Base-by-base conservation (phyloP, 139 green algal species). In the Micractinium sp. region DNA sequence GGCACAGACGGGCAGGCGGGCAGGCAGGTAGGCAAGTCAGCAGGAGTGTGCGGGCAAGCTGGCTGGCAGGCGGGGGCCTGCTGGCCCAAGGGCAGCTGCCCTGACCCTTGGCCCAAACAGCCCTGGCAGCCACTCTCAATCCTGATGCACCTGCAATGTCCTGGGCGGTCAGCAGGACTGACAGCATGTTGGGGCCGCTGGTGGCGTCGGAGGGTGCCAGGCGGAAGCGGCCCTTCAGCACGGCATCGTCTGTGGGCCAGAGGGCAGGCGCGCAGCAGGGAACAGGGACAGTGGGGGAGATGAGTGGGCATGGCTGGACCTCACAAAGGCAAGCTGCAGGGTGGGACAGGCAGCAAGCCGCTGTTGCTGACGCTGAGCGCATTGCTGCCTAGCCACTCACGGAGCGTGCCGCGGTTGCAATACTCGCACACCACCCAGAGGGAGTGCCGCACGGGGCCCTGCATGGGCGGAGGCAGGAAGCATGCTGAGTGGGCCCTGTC, bases 141-240 rank as follows among this genome's bases (percentile, higher is more conserved):
- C 23, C 31, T 35, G 47, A 80, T 33, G 19, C 77, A 82, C 77
- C 77, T 0, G 77, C 77, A 66, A 82, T 82, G 25, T 82, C 77
- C 77, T 82, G 77, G 12, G 77, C 77, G 0, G 77, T 82, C 39
- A 82, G 39, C 77, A 82, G 77, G 77, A 82, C 41, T 23, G 22
- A n/a, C 7, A 82, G 39, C 39, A 82, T 63, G 77, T 66, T 82
- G 39, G 77, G 77, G 2, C 25, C 39, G 39, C 39, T 81, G 75
- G 9, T 27, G 18, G 36, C 31, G 67, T 75, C 25, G 39, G 39
- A n/a, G 12, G 39, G 39, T 23, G 39, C 31, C 38, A 27, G 27
- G 25, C 38, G 77, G 77, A 82, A 82, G 39, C 77, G 77, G 22
- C 77, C 77, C 77, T 66, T 63, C 3, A 60, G 39, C 22, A 82